Percentiles rank a stretch among this genome's conserved stretches.
Evolutionary conservation across 495 filamentous ascomycete species (phyloP).

Genomic region (Penicillium ochrochloron): DNA sequence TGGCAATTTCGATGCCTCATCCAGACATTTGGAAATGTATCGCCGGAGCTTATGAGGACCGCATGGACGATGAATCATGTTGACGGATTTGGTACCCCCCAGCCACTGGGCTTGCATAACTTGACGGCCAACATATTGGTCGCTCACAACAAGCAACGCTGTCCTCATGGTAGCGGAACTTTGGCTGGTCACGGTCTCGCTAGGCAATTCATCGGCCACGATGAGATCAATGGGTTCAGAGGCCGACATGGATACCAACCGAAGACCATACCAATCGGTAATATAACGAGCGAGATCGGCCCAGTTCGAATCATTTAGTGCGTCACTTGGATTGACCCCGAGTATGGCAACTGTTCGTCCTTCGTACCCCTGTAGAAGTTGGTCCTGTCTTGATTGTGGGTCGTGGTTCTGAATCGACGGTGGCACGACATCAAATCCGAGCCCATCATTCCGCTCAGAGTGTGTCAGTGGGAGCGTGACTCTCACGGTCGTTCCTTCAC

Average conservation of each 20-base stretch:
- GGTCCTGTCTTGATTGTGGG: background rate
- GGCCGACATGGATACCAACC: slow-evolving; percentile 36
- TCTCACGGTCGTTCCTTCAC: slow-evolving; percentile 54
- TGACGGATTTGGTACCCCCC: slow-evolving; percentile 26
- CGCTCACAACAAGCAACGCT: slow-evolving; percentile 4
- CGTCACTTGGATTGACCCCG: slow-evolving; percentile 31
- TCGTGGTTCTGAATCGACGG: background rate
- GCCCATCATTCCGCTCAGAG: background rate
- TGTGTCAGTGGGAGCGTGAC: slow-evolving; percentile 40
- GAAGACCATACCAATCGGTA: slow-evolving; percentile 49
- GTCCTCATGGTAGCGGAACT: background rate
- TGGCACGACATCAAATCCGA: background rate
- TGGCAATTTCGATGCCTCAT: background rate
- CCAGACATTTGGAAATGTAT: slow-evolving; percentile 44
- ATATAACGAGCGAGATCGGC: slow-evolving; percentile 34
- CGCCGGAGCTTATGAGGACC: slow-evolving; percentile 56
- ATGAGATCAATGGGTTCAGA: slow-evolving; percentile 36
- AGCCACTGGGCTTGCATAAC: background rate
- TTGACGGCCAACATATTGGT: background rate
- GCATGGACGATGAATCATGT: slow-evolving; percentile 38
- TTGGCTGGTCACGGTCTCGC: slow-evolving; percentile 15
- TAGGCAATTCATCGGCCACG: slow-evolving; percentile 37
- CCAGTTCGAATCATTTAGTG: slow-evolving; percentile 27
- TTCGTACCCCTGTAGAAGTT: slow-evolving; percentile 28
- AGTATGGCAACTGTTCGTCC: slow-evolving; percentile 41